Conservation (phyloP, 2,329 filamentous ascomycete species). For the Aspergillus uvarum region DNA sequence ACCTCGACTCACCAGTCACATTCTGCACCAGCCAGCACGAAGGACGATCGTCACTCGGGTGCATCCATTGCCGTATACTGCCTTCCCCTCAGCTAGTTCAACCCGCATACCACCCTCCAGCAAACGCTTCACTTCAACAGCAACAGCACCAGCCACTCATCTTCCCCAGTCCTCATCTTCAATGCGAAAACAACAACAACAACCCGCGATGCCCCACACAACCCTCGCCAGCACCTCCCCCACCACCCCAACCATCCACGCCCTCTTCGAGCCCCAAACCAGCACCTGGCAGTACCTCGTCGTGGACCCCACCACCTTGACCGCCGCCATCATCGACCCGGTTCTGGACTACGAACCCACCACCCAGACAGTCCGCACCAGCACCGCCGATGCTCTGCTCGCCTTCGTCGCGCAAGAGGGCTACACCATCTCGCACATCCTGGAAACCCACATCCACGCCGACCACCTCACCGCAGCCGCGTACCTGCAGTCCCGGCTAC, state of each 20-base stretch:
- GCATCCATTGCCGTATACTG: background rate
- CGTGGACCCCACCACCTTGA: conserved; percentile 51
- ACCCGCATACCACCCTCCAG: too few relatives aligned
- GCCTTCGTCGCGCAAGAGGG: conserved; percentile 42
- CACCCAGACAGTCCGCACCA: conserved; percentile 49
- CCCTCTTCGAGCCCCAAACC: conserved; percentile 6
- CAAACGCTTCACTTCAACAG: too few relatives aligned
- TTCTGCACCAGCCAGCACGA: background rate
- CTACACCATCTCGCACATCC: conserved; percentile 53
- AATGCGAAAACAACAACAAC: background rate
- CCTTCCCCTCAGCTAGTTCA: background rate
- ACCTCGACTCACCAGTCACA: background rate
- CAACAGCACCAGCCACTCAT: too few relatives aligned
- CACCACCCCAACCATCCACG: background rate
- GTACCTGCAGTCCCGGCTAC: conserved; percentile 3
- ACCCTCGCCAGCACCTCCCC: background rate
- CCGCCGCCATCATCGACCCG: conserved; percentile 60
- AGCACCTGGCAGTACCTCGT: conserved; percentile 53
- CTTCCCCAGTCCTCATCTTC: too few relatives aligned
- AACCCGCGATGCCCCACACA: background rate
- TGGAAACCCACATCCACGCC: conserved; percentile 59
- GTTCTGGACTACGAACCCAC: conserved; percentile 59
- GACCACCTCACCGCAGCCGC: conserved; percentile 60
- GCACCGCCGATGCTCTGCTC: conserved; percentile 55
- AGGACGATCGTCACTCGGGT: background rate